Base-by-base conservation (phyloP, 225 moss, liverwort and hornwort genomes). In the Thuidium tamariscinum region DNA sequence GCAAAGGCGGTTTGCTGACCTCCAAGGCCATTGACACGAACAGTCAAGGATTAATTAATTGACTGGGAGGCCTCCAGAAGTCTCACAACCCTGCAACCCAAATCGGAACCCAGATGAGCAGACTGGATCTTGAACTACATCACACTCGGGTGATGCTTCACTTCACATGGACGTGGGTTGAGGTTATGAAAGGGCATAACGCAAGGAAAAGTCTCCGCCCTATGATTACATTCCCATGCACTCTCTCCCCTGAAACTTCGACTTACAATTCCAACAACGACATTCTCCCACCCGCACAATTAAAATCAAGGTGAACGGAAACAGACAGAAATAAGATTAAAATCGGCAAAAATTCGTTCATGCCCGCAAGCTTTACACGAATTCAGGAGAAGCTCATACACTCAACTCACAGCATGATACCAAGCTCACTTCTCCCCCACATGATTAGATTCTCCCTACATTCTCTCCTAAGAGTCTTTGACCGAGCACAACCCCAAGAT, bases 1-100 rank as follows among this genome's bases (percentile, higher is more conserved):
- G 91, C 82, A 93, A 80, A 39, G 90, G 89, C 20, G 93, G 65
- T 75, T 92, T 90, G 81, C 89, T 77, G 85, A 83, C 91, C 83
- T 88, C 91, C 89, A 92, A 86, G 74, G 85, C 89, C 89, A 92
- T 92, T 56, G 82, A 27, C 44, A 39, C 48, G 44, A 27, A 16
- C 65, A 63, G 23, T 18, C 49, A 66, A 46, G 3, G 25, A 6
- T 84, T 7, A 52, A 37, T 36, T 20, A 20, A 6, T 22, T 48
- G 37, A 55, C 86, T 46, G 68, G 8, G 26, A 70, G 37, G 41
- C 49, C 51, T 84, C 23, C 30, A 36, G 22, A 44, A 65, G 32
- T 68, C n/a, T 22, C 12, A 52, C 46, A 42, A 11, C 41, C 82
- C 89, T 88, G 89, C 64, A 83, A 59, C 4, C 8, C 61, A 29